These are phyloP conservation scores for Heracleum sosnowskyi DNA, from an alignment of 129 eudicot genomes.

Conservation along the genomic window DNA sequence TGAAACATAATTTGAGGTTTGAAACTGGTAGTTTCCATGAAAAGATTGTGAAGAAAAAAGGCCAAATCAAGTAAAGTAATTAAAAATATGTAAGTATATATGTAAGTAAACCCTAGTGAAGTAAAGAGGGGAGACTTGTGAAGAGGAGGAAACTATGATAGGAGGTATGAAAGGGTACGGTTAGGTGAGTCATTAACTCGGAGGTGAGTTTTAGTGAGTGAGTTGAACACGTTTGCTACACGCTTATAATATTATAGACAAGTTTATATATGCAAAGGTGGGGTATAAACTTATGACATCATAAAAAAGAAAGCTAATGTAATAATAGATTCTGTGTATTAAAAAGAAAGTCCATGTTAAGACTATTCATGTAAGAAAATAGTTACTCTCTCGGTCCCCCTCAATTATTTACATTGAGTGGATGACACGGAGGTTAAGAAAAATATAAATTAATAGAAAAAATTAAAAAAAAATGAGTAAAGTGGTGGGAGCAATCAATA, in stretches of 20 bases:
- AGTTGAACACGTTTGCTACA: not conserved
- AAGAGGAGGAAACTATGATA: not conserved
- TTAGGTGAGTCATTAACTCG: conserved; percentile 7
- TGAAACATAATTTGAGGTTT: not conserved
- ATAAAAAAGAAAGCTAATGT: too few species aligned
- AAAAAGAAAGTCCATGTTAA: too few species aligned
- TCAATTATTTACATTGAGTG: too few species aligned
- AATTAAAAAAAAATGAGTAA: too few species aligned
- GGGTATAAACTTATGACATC: not conserved
- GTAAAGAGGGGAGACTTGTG: not conserved
- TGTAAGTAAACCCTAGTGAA: conserved; percentile 2
- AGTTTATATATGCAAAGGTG: not conserved
- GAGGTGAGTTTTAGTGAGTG: conserved; percentile 5
- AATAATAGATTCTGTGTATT: too few species aligned
- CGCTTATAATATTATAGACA: not conserved
- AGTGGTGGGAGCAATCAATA: too few species aligned
- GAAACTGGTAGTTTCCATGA: not conserved
- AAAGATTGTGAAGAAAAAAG: not conserved
- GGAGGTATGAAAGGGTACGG: conserved; percentile 1
- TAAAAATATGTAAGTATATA: not conserved
- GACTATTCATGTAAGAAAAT: too few species aligned
- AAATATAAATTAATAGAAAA: too few species aligned
- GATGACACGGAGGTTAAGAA: too few species aligned
- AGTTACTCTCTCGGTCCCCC: too few species aligned
- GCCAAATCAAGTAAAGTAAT: not conserved